Evolutionary conservation across 345 rosid genomes (phyloP).

Genomic region (Reutealis trisperma): DNA sequence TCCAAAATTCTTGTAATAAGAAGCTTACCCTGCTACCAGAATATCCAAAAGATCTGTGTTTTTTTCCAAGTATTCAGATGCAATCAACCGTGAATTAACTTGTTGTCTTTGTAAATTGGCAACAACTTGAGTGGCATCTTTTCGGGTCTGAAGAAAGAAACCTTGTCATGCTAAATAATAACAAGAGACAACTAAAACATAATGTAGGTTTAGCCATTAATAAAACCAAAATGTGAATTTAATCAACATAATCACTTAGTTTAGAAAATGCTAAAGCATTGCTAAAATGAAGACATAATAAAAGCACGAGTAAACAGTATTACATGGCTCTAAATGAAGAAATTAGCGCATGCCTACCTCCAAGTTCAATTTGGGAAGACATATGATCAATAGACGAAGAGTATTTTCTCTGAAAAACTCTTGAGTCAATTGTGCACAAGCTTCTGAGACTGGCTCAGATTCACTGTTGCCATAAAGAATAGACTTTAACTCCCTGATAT

Average conservation of each 20-base stretch:
- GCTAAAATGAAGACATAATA: not conserved
- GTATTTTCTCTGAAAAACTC: conserved; percentile 92
- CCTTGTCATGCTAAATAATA: conserved; percentile 13
- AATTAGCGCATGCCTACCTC: conserved; percentile 52
- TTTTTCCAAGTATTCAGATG: conserved; percentile 87
- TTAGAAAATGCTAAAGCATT: not conserved
- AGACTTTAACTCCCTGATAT: conserved; percentile 78
- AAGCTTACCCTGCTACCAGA: conserved; percentile 69
- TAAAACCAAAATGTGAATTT: not conserved
- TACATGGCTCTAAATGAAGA: not conserved
- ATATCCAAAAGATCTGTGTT: conserved; percentile 84
- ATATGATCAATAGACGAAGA: conserved; percentile 62
- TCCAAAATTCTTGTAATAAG: not conserved
- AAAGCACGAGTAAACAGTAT: not conserved
- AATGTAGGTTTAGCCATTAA: not conserved
- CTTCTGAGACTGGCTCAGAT: conserved; percentile 92
- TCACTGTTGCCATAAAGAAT: conserved; percentile 96
- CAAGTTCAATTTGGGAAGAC: conserved; percentile 82
- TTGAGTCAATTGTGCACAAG: conserved; percentile 86
- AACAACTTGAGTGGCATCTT: conserved; percentile 97
- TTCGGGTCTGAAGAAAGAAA: conserved; percentile 65
- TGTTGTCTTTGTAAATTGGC: conserved; percentile 98
- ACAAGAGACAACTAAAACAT: not conserved
- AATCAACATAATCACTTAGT: not conserved
- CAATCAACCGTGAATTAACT: conserved; percentile 85